Conservation (phyloP, 345 rosid species). For the Ricinus communis region DNA sequence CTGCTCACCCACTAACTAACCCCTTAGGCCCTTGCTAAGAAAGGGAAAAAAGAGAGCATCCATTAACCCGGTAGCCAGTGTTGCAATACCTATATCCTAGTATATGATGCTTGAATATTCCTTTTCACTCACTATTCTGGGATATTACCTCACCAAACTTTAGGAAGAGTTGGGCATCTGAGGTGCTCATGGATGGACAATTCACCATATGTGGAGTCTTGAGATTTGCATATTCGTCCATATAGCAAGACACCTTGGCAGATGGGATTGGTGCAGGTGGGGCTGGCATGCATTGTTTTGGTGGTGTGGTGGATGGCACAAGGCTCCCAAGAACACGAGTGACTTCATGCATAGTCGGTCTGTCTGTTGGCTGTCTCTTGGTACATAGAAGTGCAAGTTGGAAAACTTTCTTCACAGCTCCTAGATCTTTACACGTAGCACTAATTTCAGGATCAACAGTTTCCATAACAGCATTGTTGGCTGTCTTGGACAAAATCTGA, state of each 20-base stretch:
- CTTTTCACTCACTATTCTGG: slow-evolving; percentile 53
- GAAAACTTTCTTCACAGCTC: slow-evolving; percentile 79
- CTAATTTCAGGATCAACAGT: slow-evolving; percentile 72
- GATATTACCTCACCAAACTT: slow-evolving; percentile 95
- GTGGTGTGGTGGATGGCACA: slow-evolving; percentile 33
- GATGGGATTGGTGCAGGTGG: slow-evolving; percentile 34
- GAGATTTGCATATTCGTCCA: slow-evolving; percentile 84
- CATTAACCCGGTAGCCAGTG: not conserved
- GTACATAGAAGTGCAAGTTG: slow-evolving; percentile 86
- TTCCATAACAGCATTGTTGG: slow-evolving; percentile 83
- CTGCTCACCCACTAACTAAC: not conserved
- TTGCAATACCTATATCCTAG: not conserved
- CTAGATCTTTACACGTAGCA: slow-evolving; percentile 75
- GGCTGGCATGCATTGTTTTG: slow-evolving; percentile 43
- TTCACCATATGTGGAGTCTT: slow-evolving; percentile 77
- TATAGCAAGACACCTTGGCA: slow-evolving; percentile 52
- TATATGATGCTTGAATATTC: too few species aligned
- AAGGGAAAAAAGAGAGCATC: not conserved
- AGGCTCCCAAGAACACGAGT: slow-evolving; percentile 75
- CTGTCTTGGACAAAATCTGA: slow-evolving; percentile 84
- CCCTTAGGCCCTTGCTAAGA: not conserved
- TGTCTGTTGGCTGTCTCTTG: slow-evolving; percentile 72
- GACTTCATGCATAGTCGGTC: slow-evolving; percentile 94
- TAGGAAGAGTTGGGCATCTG: slow-evolving; percentile 88
- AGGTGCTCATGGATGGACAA: slow-evolving; percentile 91